Conservation (phyloP, 2,329 filamentous ascomycete species). For the Sporothrix mexicana region DNA sequence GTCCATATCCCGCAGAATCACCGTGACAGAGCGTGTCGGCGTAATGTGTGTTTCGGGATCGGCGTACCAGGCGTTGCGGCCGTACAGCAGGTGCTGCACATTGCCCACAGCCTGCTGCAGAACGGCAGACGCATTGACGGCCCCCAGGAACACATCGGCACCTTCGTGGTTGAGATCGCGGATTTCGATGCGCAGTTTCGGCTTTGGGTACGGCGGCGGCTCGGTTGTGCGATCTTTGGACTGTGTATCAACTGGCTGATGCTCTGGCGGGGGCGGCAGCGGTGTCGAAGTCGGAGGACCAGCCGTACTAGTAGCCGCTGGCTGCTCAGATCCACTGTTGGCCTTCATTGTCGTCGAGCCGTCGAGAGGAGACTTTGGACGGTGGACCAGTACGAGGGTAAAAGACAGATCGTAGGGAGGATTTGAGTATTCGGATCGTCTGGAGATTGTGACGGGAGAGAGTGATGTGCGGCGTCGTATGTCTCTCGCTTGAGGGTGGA, state of each 20-base stretch:
- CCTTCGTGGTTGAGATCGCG: slow-evolving; percentile 66
- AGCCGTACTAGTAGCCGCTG: not conserved
- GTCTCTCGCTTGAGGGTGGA: slow-evolving; percentile 9
- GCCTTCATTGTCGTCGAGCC: slow-evolving; percentile 25
- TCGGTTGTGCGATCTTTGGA: slow-evolving; percentile 13
- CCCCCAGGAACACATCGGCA: slow-evolving; percentile 68
- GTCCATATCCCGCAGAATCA: slow-evolving; percentile 77
- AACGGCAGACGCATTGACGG: slow-evolving; percentile 66
- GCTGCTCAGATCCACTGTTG: not conserved
- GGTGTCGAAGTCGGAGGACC: not conserved
- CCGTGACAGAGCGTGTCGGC: slow-evolving; percentile 81
- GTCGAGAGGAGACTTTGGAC: slow-evolving; percentile 4
- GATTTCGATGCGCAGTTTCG: slow-evolving; percentile 65
- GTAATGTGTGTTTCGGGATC: slow-evolving; percentile 53
- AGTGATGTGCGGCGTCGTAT: not conserved
- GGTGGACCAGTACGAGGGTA: not conserved
- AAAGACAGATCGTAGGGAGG: not conserved
- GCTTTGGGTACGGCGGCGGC: slow-evolving; percentile 49
- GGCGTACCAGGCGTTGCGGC: slow-evolving; percentile 49
- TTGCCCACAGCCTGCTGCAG: slow-evolving; percentile 67
- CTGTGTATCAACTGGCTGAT: not conserved
- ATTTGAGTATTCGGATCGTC: not conserved
- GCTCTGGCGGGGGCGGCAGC: not conserved
- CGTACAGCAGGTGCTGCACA: slow-evolving; percentile 77
- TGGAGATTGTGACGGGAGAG: not conserved